Percentiles rank a stretch among this genome's conserved stretches.
phyloP scores from a whole-genome alignment of 768 basidiomycete genomes.

The Gloeopeniophorella convolvens region DNA sequence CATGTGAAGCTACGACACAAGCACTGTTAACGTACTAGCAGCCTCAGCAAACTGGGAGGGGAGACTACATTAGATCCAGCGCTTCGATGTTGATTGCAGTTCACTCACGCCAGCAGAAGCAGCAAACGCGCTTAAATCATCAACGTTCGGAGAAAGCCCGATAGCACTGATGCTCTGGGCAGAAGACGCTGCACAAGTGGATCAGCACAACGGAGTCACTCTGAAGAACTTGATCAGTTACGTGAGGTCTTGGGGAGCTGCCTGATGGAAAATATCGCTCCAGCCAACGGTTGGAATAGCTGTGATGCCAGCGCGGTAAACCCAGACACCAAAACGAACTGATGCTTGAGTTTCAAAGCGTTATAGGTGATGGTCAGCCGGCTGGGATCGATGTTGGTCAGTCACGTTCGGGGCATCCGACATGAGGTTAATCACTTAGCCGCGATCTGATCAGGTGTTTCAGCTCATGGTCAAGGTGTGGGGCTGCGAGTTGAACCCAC shows the following conservation, averaged over 20 bases:
- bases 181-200: conserved; percentile 1
- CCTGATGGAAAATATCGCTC: conserved; percentile 28
- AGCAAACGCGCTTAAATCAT: conserved; percentile 9
- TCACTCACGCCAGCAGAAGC: conserved; percentile 19
- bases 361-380: conserved; percentile 20
- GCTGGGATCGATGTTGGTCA: not conserved
- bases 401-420: too few species aligned
- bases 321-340: conserved; percentile 47
- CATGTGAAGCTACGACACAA: conserved; percentile 6
- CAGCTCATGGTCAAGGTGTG: not conserved
- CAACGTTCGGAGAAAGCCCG: conserved; percentile 12
- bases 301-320: conserved; percentile 40
- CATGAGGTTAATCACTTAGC: conserved; percentile 5
- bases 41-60: conserved; percentile 16
- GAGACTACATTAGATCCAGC: not conserved
- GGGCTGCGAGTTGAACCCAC: conserved; percentile 31
- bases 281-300: conserved; percentile 53
- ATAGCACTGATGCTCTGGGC: conserved; percentile 10
- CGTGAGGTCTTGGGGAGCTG: conserved; percentile 26
- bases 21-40: conserved; percentile 9
- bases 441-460: not conserved
- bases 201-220: not conserved
- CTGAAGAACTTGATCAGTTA: conserved; percentile 22
- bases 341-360: conserved; percentile 47
- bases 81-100: conserved; percentile 31